These are phyloP conservation scores for Cyclocybe cylindracea DNA, from an alignment of 768 basidiomycete genomes.

Conservation along the genomic window DNA sequence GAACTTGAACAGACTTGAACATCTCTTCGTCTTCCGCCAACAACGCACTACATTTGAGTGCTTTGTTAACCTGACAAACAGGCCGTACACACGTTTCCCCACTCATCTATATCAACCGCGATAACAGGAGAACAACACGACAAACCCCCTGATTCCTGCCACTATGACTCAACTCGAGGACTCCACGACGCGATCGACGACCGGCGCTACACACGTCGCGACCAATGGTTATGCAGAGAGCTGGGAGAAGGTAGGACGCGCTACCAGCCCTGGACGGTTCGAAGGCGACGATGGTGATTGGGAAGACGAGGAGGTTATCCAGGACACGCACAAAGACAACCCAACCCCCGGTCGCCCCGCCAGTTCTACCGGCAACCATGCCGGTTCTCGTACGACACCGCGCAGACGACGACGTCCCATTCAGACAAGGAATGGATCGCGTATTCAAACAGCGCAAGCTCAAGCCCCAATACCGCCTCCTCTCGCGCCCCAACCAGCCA, in stretches of 20 bases:
- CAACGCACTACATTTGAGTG: too few relatives aligned
- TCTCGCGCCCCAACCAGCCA: background rate
- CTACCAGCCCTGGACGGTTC: background rate
- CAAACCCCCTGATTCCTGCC: too few relatives aligned
- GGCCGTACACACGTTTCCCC: too few relatives aligned
- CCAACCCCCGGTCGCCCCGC: background rate
- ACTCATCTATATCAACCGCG: too few relatives aligned
- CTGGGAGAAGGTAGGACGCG: too few relatives aligned
- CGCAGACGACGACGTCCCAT: conserved; percentile 28
- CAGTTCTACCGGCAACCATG: background rate
- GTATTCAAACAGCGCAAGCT: conserved; percentile 4
- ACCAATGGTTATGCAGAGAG: too few relatives aligned
- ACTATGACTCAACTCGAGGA: too few relatives aligned
- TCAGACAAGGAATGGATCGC: background rate
- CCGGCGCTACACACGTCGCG: background rate
- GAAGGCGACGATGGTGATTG: conserved; percentile 22
- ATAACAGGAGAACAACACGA: too few relatives aligned
- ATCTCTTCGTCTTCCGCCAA: too few relatives aligned
- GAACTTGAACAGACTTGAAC: too few relatives aligned
- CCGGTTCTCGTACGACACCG: conserved; percentile 9
- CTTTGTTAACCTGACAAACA: too few relatives aligned
- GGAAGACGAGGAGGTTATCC: conserved; percentile 29
- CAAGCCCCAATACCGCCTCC: conserved; percentile 3
- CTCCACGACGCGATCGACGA: conserved; percentile 9
- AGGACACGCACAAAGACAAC: background rate